Conservation (phyloP, 2,329 filamentous ascomycete genomes). For the Fusarium burgessii region DNA sequence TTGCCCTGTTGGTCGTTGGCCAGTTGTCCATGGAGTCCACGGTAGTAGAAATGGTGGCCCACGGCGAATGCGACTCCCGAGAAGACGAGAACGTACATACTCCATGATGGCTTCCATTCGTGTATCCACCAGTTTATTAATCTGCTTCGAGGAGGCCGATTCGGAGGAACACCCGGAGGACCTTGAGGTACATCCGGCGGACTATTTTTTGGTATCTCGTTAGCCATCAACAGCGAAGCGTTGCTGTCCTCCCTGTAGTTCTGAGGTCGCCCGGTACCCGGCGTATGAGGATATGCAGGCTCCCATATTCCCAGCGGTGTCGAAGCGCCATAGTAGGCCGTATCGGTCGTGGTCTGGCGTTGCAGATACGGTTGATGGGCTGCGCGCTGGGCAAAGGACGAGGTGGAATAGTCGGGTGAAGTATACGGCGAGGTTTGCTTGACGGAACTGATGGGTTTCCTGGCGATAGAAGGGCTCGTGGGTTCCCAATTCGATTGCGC, state of each 20-base stretch:
- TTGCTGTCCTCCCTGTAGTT: slow-evolving; percentile 32
- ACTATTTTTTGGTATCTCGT: background rate
- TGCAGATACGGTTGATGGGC: slow-evolving; percentile 17
- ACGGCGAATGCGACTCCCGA: slow-evolving; percentile 41
- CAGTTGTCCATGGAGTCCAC: slow-evolving; percentile 27
- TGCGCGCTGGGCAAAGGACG: slow-evolving; percentile 28
- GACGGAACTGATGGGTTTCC: slow-evolving; percentile 23
- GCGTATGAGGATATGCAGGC: slow-evolving; percentile 14
- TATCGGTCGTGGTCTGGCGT: slow-evolving; percentile 27
- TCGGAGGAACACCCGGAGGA: background rate
- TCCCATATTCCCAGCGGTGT: slow-evolving; percentile 39
- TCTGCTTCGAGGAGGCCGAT: background rate
- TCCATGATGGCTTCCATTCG: slow-evolving; percentile 43
- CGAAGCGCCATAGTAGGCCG: slow-evolving; percentile 29
- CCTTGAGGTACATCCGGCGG: slow-evolving; percentile 15
- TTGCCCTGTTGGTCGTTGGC: slow-evolving; percentile 40
- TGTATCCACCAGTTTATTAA: slow-evolving; percentile 31
- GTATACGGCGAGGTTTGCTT: slow-evolving; percentile 16
- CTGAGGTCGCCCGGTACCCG: slow-evolving; percentile 17
- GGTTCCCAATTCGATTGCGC: slow-evolving; percentile 31
- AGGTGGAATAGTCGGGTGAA: slow-evolving; percentile 22
- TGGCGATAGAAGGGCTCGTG: slow-evolving; percentile 33
- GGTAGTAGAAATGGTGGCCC: slow-evolving; percentile 45
- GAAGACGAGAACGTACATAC: slow-evolving; percentile 42
- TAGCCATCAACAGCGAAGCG: slow-evolving; percentile 30